Evolutionary conservation across 176 grass and related monocot species (phyloP).

Genomic region (Hyparrhenia diplandra): DNA sequence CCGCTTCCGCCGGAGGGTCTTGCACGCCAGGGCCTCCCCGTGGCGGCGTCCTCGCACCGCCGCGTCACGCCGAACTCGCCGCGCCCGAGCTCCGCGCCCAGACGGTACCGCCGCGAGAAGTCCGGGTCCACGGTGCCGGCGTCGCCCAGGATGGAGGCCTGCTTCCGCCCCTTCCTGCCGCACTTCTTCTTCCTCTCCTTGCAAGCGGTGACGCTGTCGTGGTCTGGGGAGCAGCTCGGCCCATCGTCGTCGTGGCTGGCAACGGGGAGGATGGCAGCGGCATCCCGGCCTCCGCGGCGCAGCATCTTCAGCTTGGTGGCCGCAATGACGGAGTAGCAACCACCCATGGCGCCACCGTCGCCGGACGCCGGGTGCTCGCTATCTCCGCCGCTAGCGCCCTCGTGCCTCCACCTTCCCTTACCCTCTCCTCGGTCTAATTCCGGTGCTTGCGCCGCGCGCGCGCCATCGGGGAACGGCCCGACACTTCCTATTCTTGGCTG

Average conservation of each 20-base stretch:
- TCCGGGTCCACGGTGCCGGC: neutral
- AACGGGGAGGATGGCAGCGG: constrained; percentile 32
- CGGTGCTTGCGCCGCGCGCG: neutral
- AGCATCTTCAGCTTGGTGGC: constrained; percentile 23
- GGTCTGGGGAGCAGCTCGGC: constrained; percentile 1
- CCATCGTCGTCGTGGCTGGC: neutral
- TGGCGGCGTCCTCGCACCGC: constrained; percentile 49
- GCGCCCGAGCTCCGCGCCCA: constrained; percentile 71
- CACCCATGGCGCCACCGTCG: constrained; percentile 38
- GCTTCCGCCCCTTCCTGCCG: constrained; percentile 8
- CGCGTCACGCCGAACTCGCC: constrained; percentile 87
- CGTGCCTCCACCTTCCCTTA: neutral
- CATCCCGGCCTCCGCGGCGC: neutral
- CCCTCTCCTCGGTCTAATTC: neutral
- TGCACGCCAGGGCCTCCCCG: constrained; percentile 76
- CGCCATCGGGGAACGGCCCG: neutral
- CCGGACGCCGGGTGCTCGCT: constrained; percentile 24
- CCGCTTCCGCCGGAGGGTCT: constrained; percentile 56
- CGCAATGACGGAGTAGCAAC: constrained; percentile 50
- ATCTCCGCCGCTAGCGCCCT: constrained; percentile 18
- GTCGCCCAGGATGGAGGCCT: constrained; percentile 29
- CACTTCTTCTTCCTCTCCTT: neutral
- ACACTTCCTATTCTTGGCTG: neutral
- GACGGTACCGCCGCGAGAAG: constrained; percentile 50
- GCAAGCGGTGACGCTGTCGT: neutral